Evolutionary conservation across 805 yeast species (phyloP).

Genomic region (Monosporozyma solicola): DNA sequence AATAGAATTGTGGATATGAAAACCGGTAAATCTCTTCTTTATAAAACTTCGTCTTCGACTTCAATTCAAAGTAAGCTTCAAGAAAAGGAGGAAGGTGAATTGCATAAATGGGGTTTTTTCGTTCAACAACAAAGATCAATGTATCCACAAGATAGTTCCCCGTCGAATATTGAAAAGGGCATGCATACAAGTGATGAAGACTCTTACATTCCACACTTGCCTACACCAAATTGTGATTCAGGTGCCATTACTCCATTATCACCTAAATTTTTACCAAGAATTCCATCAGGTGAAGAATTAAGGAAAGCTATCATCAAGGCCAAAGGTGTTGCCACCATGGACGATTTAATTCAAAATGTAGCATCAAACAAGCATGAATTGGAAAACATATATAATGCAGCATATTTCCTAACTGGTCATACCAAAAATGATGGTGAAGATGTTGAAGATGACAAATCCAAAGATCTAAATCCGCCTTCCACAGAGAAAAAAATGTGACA

Average conservation of each 20-base stretch:
- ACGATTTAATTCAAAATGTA: constrained; percentile 57
- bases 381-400: constrained; percentile 38
- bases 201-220: constrained; percentile 34
- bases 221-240: background rate
- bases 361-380: constrained; percentile 27
- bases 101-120: constrained; percentile 76
- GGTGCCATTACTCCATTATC: background rate
- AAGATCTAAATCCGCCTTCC: background rate
- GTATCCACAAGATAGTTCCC: constrained; percentile 32
- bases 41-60: constrained; percentile 55
- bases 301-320: constrained; percentile 55
- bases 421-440: background rate
- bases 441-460: background rate
- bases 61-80: constrained; percentile 56
- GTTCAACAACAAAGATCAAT: constrained; percentile 53
- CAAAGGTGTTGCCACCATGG: constrained; percentile 63
- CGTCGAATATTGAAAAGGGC: background rate
- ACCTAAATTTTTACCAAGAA: constrained; percentile 19
- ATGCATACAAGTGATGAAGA: background rate
- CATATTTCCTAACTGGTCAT: constrained; percentile 2
- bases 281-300: constrained; percentile 40
- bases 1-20: constrained; percentile 56
- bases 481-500: background rate
- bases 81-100: constrained; percentile 87
- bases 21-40: constrained; percentile 65